Evolutionary conservation across 306 rosid genomes (phyloP), one percentile per base, ranked within the genome.

Genomic region (Lathyrus aphaca): DNA sequence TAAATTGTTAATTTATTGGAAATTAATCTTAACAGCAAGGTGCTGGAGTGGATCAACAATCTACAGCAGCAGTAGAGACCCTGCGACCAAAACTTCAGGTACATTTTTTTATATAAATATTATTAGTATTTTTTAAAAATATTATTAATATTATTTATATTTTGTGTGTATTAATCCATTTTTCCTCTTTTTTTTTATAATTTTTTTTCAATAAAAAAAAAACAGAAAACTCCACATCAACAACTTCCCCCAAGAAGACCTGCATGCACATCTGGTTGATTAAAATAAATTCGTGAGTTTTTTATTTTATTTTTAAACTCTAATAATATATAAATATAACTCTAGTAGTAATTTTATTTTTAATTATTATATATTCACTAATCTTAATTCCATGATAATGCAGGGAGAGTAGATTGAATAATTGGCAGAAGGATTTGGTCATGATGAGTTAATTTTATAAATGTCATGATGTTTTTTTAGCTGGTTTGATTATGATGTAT

Each of bases 211-310:
- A 11, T 2, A 0, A 2, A 25, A 5, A 51, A 51, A 19, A 32
- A 54, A 69, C 82, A 94, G 99, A 88, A 85, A 81, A 94, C 99
- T 14, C 97, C 97, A 9, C 97, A 84, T 70, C 97, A 87, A 63
- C 92, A 83, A 38, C 97, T 91, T 27, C 99, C 99, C 6, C 99
- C 96, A 5, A 87, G 99, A 45, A 80, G 92, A 77, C 99, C 97
- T 3, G 85, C 85, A 38, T 94, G 95, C 72, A 89, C 96, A 29
- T 85, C 98, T 57, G 87, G 87, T 19, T 77, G 75, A 68, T 19
- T 77, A 74, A 68, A 82, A 85, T 61, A 51, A 74, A 80, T 38
- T 69, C 13, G 93, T 83, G 79, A 82, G 88, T 79, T 23, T 23
- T 23, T 21, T 21, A 2, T 21, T 21, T 21, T 21, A 1, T 1